Evolutionary conservation across 768 basidiomycete genomes (phyloP).

Genomic region (Boletus pseudo-olivaceus): DNA sequence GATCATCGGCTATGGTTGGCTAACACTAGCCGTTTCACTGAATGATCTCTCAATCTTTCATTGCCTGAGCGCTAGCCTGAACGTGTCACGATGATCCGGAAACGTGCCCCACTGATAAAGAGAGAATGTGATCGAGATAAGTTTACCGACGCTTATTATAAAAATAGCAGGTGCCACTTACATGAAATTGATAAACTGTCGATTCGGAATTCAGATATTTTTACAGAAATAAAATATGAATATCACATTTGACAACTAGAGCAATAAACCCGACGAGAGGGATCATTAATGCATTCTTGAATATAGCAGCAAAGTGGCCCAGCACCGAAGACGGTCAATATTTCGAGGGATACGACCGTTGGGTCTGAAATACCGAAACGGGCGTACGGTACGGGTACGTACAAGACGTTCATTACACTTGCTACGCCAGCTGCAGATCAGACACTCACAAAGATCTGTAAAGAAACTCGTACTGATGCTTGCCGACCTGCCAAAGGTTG

Average conservation of each 20-base stretch:
- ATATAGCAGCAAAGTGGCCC: slow-evolving; percentile 75
- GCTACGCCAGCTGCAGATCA: background rate
- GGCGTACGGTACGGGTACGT: slow-evolving; percentile 58
- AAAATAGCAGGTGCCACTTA: slow-evolving; percentile 35
- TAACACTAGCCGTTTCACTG: no score
- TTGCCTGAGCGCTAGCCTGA: slow-evolving; percentile 33
- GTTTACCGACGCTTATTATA: background rate
- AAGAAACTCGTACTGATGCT: slow-evolving; percentile 65
- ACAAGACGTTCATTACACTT: background rate
- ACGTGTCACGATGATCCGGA: slow-evolving; percentile 50
- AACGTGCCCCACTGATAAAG: slow-evolving; percentile 86
- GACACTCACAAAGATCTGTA: slow-evolving; percentile 66
- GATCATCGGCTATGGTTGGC: no score
- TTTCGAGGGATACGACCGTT: slow-evolving; percentile 76
- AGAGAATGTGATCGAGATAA: slow-evolving; percentile 40
- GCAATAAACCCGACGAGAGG: slow-evolving; percentile 34
- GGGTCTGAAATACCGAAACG: slow-evolving; percentile 81
- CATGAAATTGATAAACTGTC: slow-evolving; percentile 79
- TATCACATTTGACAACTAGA: no score
- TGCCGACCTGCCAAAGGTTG: slow-evolving; percentile 69
- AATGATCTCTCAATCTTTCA: slow-evolving; percentile 29
- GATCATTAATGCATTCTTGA: slow-evolving; percentile 57
- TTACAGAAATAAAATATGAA: no score
- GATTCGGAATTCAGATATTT: no score
- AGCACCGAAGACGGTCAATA: slow-evolving; percentile 73